phyloP scores from a whole-genome alignment of 257 asterid genomes.

The Solanum boliviense region DNA sequence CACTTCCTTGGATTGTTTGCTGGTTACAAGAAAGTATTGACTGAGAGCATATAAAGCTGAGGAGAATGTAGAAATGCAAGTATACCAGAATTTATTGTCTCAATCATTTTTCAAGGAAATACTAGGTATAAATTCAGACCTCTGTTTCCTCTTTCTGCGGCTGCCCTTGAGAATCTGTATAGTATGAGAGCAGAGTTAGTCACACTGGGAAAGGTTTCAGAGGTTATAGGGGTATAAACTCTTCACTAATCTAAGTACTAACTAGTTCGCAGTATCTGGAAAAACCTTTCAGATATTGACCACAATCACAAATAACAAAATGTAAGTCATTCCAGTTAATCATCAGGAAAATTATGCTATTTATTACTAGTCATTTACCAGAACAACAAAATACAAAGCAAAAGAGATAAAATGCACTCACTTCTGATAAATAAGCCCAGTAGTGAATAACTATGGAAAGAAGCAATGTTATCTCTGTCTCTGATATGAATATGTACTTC shows the following conservation, averaged over 20 bases:
- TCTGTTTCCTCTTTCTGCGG: constrained; percentile 29
- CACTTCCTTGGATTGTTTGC: constrained; percentile 31
- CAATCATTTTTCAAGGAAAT: constrained; percentile 6
- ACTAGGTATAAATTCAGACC: constrained; percentile 40
- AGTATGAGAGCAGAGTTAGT: background rate
- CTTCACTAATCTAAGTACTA: background rate
- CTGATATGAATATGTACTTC: background rate
- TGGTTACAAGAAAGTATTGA: constrained; percentile 19
- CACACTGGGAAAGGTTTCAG: constrained; percentile 3
- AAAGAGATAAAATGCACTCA: background rate
- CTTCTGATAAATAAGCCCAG: background rate
- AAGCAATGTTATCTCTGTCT: background rate
- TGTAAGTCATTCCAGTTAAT: background rate
- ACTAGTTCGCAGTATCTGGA: background rate
- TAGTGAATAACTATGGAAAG: background rate
- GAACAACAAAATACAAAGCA: background rate
- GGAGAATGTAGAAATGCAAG: constrained; percentile 1
- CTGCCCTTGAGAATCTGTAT: constrained; percentile 38
- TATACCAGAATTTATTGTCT: constrained; percentile 1
- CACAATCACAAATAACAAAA: background rate
- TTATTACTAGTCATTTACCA: background rate
- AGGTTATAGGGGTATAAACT: background rate
- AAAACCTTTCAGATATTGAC: background rate
- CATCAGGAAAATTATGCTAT: background rate
- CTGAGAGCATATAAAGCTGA: constrained; percentile 11